These are phyloP conservation scores for Tolypocladium inflatum DNA, from an alignment of 2,329 filamentous ascomycete genomes.

Conservation along the genomic window DNA sequence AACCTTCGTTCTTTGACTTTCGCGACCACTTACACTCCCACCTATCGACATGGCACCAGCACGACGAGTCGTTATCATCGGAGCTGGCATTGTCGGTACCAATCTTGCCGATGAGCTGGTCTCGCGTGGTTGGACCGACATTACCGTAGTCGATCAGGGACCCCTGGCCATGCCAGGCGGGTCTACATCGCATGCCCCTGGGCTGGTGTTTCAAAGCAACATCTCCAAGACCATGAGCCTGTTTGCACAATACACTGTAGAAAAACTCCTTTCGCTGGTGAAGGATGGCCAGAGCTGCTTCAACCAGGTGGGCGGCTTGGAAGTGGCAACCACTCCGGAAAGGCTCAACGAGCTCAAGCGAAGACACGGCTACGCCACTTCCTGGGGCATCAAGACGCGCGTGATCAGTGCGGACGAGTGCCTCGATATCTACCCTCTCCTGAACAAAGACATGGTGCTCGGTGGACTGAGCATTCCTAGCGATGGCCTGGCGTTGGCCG, in stretches of 20 bases:
- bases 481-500: conserved; percentile 52
- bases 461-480: conserved; percentile 51
- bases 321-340: conserved; percentile 51
- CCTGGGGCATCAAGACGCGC: conserved; percentile 49
- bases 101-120: conserved; percentile 57
- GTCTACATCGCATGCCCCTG: conserved; percentile 56
- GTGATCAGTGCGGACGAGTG: conserved; percentile 45
- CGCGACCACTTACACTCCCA: background rate
- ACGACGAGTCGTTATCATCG: conserved; percentile 47
- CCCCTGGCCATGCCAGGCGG: conserved; percentile 53
- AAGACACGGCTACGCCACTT: conserved; percentile 49
- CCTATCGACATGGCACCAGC: background rate
- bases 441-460: conserved; percentile 43
- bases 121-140: conserved; percentile 50
- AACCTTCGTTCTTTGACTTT: background rate
- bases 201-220: conserved; percentile 55
- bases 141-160: conserved; percentile 57
- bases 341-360: conserved; percentile 52
- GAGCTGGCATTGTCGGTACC: conserved; percentile 54
- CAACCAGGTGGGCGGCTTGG: conserved; percentile 54
- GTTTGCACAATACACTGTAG: conserved; percentile 51
- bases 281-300: conserved; percentile 33
- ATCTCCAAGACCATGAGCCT: conserved; percentile 46
- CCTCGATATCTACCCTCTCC: conserved; percentile 39
- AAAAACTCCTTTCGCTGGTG: conserved; percentile 46